These are phyloP conservation scores for Diplodia scrobiculata DNA, from an alignment of 2,329 filamentous ascomycete genomes.

Conservation along the genomic window DNA sequence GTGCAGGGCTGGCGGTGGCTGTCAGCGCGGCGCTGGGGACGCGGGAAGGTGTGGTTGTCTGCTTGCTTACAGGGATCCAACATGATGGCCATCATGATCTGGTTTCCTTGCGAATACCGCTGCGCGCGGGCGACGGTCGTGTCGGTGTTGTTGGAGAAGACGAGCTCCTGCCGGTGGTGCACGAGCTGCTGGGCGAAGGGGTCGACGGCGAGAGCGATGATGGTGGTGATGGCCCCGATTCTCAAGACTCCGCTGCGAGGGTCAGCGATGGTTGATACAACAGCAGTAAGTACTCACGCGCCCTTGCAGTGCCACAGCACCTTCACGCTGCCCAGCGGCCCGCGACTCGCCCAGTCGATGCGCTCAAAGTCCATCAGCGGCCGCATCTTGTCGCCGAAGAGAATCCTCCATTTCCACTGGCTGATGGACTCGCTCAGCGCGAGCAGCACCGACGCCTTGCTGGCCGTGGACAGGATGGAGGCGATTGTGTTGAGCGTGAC, in stretches of 20 bases:
- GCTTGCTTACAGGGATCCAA: background rate
- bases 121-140: background rate
- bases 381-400: background rate
- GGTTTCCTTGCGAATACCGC: constrained; percentile 18
- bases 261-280: background rate
- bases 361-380: constrained; percentile 29
- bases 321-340: constrained; percentile 21
- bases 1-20: background rate
- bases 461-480: constrained; percentile 29
- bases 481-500: constrained; percentile 31
- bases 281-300: constrained; percentile 1
- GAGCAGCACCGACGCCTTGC: constrained; percentile 27
- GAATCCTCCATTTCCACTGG: constrained; percentile 28
- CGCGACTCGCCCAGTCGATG: constrained; percentile 27
- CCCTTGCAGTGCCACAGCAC: constrained; percentile 20
- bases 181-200: constrained; percentile 24
- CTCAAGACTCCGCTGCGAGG: background rate
- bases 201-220: constrained; percentile 9
- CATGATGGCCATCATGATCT: background rate
- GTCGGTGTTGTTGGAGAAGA: background rate
- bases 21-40: too few species aligned
- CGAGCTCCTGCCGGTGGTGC: background rate
- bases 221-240: constrained; percentile 19
- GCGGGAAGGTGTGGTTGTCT: too few species aligned
- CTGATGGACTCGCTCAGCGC: constrained; percentile 25